Evolutionary conservation across 2,329 filamentous ascomycete species (phyloP).

Genomic region (Trichoderma sp.): DNA sequence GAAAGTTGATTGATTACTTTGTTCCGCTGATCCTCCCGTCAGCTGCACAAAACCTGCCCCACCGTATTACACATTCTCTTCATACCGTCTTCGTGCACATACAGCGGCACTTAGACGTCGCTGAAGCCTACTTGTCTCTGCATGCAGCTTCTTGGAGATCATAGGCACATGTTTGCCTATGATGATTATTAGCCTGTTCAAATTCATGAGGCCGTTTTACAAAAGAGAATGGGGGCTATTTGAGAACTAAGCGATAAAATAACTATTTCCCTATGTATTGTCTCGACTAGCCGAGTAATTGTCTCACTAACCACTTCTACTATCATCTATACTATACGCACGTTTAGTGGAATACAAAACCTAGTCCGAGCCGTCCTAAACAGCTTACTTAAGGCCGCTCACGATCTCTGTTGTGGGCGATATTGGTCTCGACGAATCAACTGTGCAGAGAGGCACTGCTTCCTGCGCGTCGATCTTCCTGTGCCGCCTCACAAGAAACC

Average conservation of each 20-base stretch:
- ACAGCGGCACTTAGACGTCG: background rate
- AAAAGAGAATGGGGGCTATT: too few relatives aligned
- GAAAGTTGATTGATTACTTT: background rate
- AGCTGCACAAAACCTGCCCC: too few relatives aligned
- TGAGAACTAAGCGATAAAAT: background rate
- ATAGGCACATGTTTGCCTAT: background rate
- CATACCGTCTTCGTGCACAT: too few relatives aligned
- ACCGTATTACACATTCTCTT: too few relatives aligned
- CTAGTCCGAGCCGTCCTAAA: accelerated
- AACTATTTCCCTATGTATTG: background rate
- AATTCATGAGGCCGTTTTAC: background rate
- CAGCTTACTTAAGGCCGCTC: background rate
- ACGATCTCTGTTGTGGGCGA: background rate
- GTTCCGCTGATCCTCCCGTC: too few relatives aligned
- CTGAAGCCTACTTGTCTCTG: background rate
- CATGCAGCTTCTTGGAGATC: background rate
- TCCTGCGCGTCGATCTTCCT: background rate
- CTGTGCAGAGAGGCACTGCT: background rate
- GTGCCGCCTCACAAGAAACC: background rate
- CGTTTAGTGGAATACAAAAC: background rate
- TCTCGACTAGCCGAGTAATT: background rate
- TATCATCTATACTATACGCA: background rate
- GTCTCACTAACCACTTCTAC: background rate
- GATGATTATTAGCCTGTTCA: background rate
- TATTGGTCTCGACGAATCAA: background rate